Percentiles rank a stretch among this genome's conserved stretches.
Evolutionary conservation across 2,329 filamentous ascomycete genomes (phyloP).

Genomic region (Calonectria leucothoes): DNA sequence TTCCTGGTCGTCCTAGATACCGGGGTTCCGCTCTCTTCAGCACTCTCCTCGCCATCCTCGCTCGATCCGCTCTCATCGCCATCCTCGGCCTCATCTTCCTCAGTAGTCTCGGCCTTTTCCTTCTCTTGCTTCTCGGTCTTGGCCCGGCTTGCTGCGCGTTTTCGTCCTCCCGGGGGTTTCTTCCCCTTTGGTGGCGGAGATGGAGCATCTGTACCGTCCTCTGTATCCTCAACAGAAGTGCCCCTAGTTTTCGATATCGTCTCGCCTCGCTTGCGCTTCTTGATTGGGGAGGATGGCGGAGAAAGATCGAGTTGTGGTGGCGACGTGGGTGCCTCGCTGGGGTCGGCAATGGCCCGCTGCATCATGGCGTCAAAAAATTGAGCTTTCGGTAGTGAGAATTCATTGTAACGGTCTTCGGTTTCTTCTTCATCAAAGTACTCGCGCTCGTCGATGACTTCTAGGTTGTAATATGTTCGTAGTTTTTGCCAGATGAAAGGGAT

Average conservation of each 20-base stretch:
- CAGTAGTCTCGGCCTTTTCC: slow-evolving; percentile 45
- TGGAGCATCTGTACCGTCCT: slow-evolving; percentile 56
- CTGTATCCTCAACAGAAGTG: slow-evolving; percentile 61
- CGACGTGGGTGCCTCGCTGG: slow-evolving; percentile 61
- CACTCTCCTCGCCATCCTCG: slow-evolving; percentile 49
- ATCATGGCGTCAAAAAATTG: slow-evolving; percentile 61
- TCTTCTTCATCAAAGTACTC: slow-evolving; percentile 74
- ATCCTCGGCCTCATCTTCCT: slow-evolving; percentile 52
- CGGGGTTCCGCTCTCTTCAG: slow-evolving; percentile 51
- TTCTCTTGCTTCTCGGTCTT: slow-evolving; percentile 49
- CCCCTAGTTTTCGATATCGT: slow-evolving; percentile 52
- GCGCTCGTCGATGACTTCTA: slow-evolving; percentile 86
- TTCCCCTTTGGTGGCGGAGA: slow-evolving; percentile 52
- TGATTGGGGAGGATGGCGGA: slow-evolving; percentile 46
- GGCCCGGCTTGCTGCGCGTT: slow-evolving; percentile 56
- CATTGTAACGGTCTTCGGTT: slow-evolving; percentile 70
- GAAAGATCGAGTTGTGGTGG: slow-evolving; percentile 58
- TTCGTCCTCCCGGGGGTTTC: slow-evolving; percentile 56
- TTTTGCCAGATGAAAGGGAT: slow-evolving; percentile 95
- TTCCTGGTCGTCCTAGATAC: slow-evolving; percentile 52
- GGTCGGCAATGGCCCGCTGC: slow-evolving; percentile 56
- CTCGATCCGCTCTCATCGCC: slow-evolving; percentile 49
- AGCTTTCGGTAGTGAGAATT: slow-evolving; percentile 70
- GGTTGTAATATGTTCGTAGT: slow-evolving; percentile 83
- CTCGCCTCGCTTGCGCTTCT: slow-evolving; percentile 59